phyloP scores from a whole-genome alignment of 2,329 filamentous ascomycete genomes.

The Coniochaeta prunicola region DNA sequence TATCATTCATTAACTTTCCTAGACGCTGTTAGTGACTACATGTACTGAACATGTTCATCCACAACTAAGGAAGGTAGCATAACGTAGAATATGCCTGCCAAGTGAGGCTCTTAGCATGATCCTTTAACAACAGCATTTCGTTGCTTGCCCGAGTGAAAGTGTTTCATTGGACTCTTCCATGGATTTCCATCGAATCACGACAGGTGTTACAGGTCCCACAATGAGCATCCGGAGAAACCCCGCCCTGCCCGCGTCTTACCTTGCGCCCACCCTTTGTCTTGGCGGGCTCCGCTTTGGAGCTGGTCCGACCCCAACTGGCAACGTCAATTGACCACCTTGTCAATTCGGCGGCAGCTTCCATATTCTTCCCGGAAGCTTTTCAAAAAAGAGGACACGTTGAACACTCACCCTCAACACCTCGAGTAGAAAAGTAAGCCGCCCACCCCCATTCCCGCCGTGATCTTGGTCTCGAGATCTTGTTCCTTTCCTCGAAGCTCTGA shows the following conservation, averaged over 20 bases:
- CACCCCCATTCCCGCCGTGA: conserved; percentile 5
- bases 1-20: not conserved
- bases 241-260: not conserved
- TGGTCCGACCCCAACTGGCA: not conserved
- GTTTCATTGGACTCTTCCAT: not conserved
- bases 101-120: not conserved
- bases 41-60: not conserved
- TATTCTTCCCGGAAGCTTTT: not conserved
- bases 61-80: no score
- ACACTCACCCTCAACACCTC: not conserved
- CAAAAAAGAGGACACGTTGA: conserved; percentile 4
- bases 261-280: not conserved
- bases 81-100: not conserved
- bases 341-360: not conserved
- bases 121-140: not conserved
- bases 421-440: conserved; percentile 8
- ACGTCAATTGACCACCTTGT: conserved; percentile 1
- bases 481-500: conserved; percentile 28
- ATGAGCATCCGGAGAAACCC: not conserved
- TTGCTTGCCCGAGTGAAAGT: no score
- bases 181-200: not conserved
- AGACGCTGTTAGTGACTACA: not conserved
- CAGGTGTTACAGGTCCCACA: not conserved
- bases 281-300: not conserved
- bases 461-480: conserved; percentile 10